Conservation (phyloP, 495 filamentous ascomycete species). For the Tuber brumale region DNA sequence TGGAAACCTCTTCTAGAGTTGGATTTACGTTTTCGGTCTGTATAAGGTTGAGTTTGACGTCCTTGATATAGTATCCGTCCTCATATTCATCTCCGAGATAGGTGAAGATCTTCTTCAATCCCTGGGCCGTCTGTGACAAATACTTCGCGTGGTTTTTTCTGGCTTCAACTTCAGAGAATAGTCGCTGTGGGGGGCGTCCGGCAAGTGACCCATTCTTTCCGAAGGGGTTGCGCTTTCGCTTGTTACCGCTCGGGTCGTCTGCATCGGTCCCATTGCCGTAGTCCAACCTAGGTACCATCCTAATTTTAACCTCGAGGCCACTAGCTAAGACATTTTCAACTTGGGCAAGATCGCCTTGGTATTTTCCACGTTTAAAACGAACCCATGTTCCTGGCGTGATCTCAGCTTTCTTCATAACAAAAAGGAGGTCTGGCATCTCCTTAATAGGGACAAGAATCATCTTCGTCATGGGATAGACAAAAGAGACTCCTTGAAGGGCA, state of each 20-base stretch:
- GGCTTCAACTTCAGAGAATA: conserved; percentile 92
- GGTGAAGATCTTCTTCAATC: conserved; percentile 64
- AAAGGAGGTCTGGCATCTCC: conserved; percentile 94
- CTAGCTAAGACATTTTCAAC: conserved; percentile 91
- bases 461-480: conserved; percentile 77
- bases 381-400: conserved; percentile 86
- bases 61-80: conserved; percentile 89
- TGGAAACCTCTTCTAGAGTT: conserved; percentile 87
- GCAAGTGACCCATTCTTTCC: conserved; percentile 45
- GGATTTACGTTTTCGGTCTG: conserved; percentile 84
- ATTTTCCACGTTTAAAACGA: conserved; percentile 75
- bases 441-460: conserved; percentile 85
- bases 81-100: conserved; percentile 83
- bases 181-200: conserved; percentile 73
- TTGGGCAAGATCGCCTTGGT: conserved; percentile 83
- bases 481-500: conserved; percentile 71
- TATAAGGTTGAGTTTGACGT: conserved; percentile 80
- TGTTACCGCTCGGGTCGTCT: conserved; percentile 49
- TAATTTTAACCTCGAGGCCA: conserved; percentile 76
- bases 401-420: conserved; percentile 76
- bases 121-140: conserved; percentile 52
- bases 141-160: conserved; percentile 76
- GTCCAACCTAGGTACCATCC: conserved; percentile 82
- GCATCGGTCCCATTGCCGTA: conserved; percentile 80
- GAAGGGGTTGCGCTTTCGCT: conserved; percentile 67